phyloP scores from a whole-genome alignment of 192 early-diverging fungal species.

The Cetraspora pellucida region DNA sequence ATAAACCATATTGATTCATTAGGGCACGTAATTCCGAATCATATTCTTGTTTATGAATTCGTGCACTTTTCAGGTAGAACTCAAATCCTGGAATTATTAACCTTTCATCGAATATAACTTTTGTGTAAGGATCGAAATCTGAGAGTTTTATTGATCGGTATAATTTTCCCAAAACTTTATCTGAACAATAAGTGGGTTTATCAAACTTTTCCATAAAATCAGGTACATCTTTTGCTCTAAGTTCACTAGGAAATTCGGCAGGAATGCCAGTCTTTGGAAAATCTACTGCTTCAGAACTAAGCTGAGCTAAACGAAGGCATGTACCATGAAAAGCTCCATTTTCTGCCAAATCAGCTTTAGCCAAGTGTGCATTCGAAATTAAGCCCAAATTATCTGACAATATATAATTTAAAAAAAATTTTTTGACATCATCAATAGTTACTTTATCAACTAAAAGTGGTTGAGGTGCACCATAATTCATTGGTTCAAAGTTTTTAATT shows the following conservation, averaged over 20 bases:
- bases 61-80: constrained; percentile 55
- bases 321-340: constrained; percentile 52
- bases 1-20: constrained; percentile 70
- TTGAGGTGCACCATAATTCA: constrained; percentile 55
- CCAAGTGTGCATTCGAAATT: constrained; percentile 73
- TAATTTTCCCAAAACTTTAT: constrained; percentile 56
- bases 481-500: constrained; percentile 44
- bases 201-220: constrained; percentile 75
- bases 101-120: constrained; percentile 43
- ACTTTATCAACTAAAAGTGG: constrained; percentile 43
- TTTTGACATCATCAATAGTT: constrained; percentile 50
- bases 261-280: constrained; percentile 75
- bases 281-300: constrained; percentile 76
- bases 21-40: constrained; percentile 55
- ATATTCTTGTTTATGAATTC: constrained; percentile 46
- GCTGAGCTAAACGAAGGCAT: constrained; percentile 62
- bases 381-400: constrained; percentile 64
- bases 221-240: constrained; percentile 54
- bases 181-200: constrained; percentile 53
- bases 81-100: constrained; percentile 43
- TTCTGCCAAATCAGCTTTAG: constrained; percentile 53
- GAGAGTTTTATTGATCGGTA: constrained; percentile 51
- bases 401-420: constrained; percentile 71
- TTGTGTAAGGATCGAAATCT: constrained; percentile 49
- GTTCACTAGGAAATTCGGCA: constrained; percentile 47